A percentile compares a stretch with the other conserved stretches of the same genome.
phyloP scores from a whole-genome alignment of 2,329 filamentous ascomycete species.

The Stemphylium beticola region DNA sequence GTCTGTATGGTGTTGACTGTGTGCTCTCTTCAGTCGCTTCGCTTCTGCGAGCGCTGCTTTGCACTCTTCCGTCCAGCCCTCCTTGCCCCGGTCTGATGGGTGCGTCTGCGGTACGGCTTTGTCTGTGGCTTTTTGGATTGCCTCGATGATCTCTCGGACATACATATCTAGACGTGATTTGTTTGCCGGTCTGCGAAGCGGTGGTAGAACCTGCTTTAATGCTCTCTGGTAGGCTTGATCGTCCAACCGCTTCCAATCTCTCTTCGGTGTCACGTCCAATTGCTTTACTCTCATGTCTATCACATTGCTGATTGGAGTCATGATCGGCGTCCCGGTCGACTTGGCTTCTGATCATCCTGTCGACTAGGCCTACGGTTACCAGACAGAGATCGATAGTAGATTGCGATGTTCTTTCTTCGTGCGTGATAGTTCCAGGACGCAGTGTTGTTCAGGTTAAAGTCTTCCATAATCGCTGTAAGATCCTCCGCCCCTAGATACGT shows the following conservation, averaged over 20 bases:
- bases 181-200: conserved; percentile 13
- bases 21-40: conserved; percentile 16
- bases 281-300: conserved; percentile 13
- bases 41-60: conserved; percentile 14
- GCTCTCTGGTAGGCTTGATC: conserved; percentile 7
- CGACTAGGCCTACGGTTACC: conserved; percentile 13
- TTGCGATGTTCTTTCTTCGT: conserved; percentile 10
- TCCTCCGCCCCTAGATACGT: conserved; percentile 13
- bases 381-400: conserved; percentile 19
- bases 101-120: conserved; percentile 10
- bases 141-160: conserved; percentile 10
- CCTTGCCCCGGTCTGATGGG: background rate
- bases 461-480: conserved; percentile 16
- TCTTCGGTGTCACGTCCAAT: background rate
- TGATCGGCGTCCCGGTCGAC: conserved; percentile 20
- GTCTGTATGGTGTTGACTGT: conserved; percentile 8
- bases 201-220: conserved; percentile 13
- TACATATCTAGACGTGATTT: conserved; percentile 16
- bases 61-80: conserved; percentile 18
- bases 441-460: conserved; percentile 14
- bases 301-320: conserved; percentile 26
- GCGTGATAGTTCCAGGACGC: conserved; percentile 10
- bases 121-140: conserved; percentile 11
- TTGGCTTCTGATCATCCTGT: conserved; percentile 18
- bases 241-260: conserved; percentile 12